Conservation (phyloP, 2,329 filamentous ascomycete species). For the Cadophora sp. region DNA sequence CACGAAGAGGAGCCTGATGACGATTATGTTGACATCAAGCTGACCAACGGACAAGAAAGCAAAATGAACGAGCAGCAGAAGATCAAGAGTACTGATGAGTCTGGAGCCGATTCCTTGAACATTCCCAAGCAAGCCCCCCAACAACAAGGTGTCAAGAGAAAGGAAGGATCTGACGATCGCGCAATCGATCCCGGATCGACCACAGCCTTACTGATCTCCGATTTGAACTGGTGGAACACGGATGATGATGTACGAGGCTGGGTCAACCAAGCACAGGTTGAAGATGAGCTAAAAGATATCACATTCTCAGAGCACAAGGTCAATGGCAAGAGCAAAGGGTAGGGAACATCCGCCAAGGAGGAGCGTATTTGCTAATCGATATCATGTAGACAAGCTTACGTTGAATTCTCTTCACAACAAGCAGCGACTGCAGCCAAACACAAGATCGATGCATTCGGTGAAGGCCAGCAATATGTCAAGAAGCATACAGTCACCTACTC, state of each 20-base stretch:
- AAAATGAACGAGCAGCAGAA: slow-evolving; percentile 48
- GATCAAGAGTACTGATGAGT: slow-evolving; percentile 51
- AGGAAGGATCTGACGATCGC: slow-evolving; percentile 63
- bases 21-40: slow-evolving; percentile 50
- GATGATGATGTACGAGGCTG: slow-evolving; percentile 94
- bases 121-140: slow-evolving; percentile 48
- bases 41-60: slow-evolving; percentile 46
- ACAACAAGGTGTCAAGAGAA: slow-evolving; percentile 65
- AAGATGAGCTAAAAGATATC: slow-evolving; percentile 87
- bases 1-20: slow-evolving; percentile 48
- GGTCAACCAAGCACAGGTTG: slow-evolving; percentile 78
- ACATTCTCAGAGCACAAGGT: slow-evolving; percentile 99
- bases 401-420: slow-evolving; percentile 84
- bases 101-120: slow-evolving; percentile 43
- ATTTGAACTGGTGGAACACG: slow-evolving; percentile 95
- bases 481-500: slow-evolving; percentile 80
- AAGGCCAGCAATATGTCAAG: slow-evolving; percentile 59
- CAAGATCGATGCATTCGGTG: slow-evolving; percentile 70
- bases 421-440: slow-evolving; percentile 87
- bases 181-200: slow-evolving; percentile 66
- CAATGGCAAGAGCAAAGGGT: slow-evolving; percentile 99
- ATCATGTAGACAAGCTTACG: slow-evolving; percentile 68
- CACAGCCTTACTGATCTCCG: slow-evolving; percentile 82
- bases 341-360: slow-evolving; percentile 45
- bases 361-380: slow-evolving; percentile 21